Evolutionary conservation across 1,284 basidiomycete genomes (phyloP), one percentile per base, ranked within the genome.

Genomic region (Cutaneotrichosporon sp.): DNA sequence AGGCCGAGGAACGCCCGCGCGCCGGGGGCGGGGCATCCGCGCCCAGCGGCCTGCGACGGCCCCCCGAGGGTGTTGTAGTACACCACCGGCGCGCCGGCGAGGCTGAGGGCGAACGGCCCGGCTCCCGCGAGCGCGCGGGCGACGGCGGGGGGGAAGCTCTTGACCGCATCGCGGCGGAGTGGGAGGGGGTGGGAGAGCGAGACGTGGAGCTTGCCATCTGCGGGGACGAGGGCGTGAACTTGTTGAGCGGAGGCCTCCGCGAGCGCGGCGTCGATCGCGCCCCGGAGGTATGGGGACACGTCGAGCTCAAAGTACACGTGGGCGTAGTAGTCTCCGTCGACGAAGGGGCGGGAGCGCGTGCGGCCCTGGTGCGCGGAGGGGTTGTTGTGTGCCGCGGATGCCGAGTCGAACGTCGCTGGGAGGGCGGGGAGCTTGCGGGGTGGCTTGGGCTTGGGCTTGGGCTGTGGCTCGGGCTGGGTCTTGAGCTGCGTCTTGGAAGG

Each of bases 151-250:
- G 54, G 20, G 38, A 64, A 58, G 4, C 33, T 4, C 5, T 5
- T 13, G 20, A 33, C 20, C 20, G 55, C 24, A 45, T 60, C 54
- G 10, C 69, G 62, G 11, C 77, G 72, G 2, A 80, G 66, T 6
- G 77, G 74, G 24, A 80, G 66, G 3, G 79, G 74, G 54, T 79
- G 77, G 4, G 74, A 71, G 22, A 80, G 72, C 5, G 79, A 80
- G 56, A 80, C 65, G 59, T 80, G 79, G 20, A 80, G 63, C 11
- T 57, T 27, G 49, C 7, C 22, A 5, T 47, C 38, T 14, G 36
- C 22, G 2, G 43, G 11, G 34, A 71, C 55, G n/a, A 68, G 52
- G 3, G 70, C 59, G 42, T 73, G 68, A 14, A 75, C 53, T 10
- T 56, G n/a, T n/a, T n/a, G n/a, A n/a, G 20, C 22, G 9, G 65